Evolutionary conservation across 257 asterid species (phyloP).

Genomic region (Solanum boliviense): DNA sequence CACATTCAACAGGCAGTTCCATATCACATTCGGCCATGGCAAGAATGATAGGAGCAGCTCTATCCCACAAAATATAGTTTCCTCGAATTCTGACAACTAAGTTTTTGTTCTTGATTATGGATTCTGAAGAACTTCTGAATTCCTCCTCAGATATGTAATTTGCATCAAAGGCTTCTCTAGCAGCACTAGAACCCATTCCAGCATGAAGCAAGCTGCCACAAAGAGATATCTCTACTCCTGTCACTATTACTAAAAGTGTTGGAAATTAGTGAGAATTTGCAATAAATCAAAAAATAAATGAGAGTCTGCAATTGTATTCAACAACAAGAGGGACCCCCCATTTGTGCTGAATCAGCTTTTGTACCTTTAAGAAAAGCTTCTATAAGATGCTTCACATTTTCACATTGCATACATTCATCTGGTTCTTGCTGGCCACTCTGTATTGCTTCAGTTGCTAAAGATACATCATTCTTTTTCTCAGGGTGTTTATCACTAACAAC

Average conservation of each 20-base stretch:
- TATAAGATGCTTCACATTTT: constrained; percentile 23
- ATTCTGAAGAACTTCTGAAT: constrained; percentile 42
- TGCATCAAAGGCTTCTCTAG: constrained; percentile 56
- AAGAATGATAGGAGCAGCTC: constrained; percentile 62
- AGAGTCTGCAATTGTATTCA: not conserved
- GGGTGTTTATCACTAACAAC: constrained; percentile 19
- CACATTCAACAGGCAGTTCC: constrained; percentile 38
- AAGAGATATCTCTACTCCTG: constrained; percentile 77
- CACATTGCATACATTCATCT: constrained; percentile 20
- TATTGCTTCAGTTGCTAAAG: constrained; percentile 1
- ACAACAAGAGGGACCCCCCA: constrained; percentile 12
- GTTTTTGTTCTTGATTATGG: constrained; percentile 58
- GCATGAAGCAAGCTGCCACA: constrained; percentile 63
- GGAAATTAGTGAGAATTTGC: not conserved
- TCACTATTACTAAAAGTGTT: not conserved
- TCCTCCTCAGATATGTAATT: constrained; percentile 59
- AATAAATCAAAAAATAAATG: not conserved
- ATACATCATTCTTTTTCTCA: constrained; percentile 18
- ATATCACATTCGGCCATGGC: constrained; percentile 60
- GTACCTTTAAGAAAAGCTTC: constrained; percentile 12
- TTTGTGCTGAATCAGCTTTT: constrained; percentile 24
- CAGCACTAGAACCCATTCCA: constrained; percentile 73
- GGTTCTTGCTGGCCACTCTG: constrained; percentile 11
- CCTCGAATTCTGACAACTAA: constrained; percentile 60
- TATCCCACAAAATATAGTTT: constrained; percentile 71